Base-by-base conservation (phyloP, 257 asterid species). In the Rehmannia glutinosa region DNA sequence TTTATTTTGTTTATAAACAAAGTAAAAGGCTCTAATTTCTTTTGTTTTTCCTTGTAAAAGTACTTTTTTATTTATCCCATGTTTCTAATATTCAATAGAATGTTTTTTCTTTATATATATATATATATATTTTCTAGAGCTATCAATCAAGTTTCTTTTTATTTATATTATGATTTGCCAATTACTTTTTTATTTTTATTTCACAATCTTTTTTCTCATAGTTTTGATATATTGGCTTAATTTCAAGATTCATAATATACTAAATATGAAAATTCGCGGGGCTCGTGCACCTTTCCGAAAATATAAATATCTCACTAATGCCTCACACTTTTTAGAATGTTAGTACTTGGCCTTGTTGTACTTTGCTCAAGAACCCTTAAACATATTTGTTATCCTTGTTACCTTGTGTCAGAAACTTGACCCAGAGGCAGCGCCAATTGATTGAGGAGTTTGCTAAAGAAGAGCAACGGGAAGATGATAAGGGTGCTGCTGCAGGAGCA, bases 381-480 rank as follows among this genome's bases (percentile, higher is more conserved):
- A 23, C 46, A 36, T 8, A 77, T 25, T 15, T 16, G 33, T 24
- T 58, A 19, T 55, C 51, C 30, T 13, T 33, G 42, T 63, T 54
- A 42, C 55, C 39, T 66, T 32, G 41, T 74, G 1, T 12, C 81
- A 82, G 87, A 56, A 78, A 76, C 66, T 65, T 92, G 86, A 83
- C 96, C 19, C 89, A 77, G 30, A 85, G 91, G 79, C 97, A 92
- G 77, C 90, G 96, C 12, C 80, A 90, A 69, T 58, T 92, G 69
- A 89, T 92, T 2, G 96, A 92, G 72, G 97, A 92, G 77, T 90
- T 92, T 68, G 83, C 88, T 33, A 92, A 87, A 78, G 97, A 90
- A 75, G 95, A 92, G 73, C 85, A 78, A 70, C 64, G 84, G 11
- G 96, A 87, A 53, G 78, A 71, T 6, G 95, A 80, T 19, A 83